Evolutionary conservation across 257 asterid species (phyloP), one percentile per base, ranked within the genome.

Genomic region (Petrea volubilis): DNA sequence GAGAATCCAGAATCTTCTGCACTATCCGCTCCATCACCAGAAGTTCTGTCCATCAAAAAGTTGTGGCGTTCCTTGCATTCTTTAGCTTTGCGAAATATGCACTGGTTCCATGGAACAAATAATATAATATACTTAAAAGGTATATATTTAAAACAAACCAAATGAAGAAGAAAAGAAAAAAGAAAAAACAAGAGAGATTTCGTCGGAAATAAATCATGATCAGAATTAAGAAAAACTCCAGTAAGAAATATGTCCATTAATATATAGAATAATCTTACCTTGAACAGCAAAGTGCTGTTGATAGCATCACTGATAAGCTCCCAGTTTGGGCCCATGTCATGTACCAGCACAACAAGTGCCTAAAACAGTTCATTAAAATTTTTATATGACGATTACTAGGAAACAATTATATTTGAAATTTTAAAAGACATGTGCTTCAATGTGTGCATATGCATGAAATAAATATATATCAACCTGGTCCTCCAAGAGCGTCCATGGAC

Each of bases 311-410:
- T 85, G 25, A 95, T 90, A 46, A 95, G 97, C 89, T 92, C 98
- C 99, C 99, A 95, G 71, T 95, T 92, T 41, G 96, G 96, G 67
- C 99, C 99, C 66, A 92, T 82, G 80, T 95, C 99, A 83, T 95
- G 99, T 71, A 84, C 99, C 75, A 95, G 83, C 77, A 95, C 99
- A 75, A 90, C 93, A 64, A 95, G 97, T 18, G 99, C 98, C 98
- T 95, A 60, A 70, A 84, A 25, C 50, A 55, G 60, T 70, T 31
- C 10, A 49, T 15, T 64, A 62, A 60, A 14, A 69, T 21, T 68
- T 23, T 60, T 10, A 49, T 55, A 36, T 60, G 60, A 68, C 21
- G 64, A 28, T 55, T 31, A 43, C 8, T 66, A 51, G 25, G 40
- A 58, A 56, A 29, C n/a, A 58, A 68, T 28, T 66, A 69, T 25